Evolutionary conservation across 148 eudicot species (phyloP), one percentile per base, ranked within the genome.

Genomic region (Diospyros lotus): DNA sequence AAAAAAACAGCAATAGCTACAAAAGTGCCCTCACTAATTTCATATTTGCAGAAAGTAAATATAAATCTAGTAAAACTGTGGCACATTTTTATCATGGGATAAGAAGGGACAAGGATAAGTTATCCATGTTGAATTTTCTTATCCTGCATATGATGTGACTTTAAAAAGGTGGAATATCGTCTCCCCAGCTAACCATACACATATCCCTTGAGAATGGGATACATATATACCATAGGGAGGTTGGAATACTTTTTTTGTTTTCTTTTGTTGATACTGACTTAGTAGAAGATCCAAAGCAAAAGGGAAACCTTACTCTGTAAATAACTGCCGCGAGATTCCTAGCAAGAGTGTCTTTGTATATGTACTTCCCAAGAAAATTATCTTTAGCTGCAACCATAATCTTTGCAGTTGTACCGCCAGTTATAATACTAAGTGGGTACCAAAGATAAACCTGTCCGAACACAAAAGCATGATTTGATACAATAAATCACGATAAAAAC

Each of bases 341-440:
- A 15, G 93, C 87, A 55, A 95, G 82, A 52, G 97, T 92, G 69
- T 95, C 97, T 79, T 95, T 92, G 87, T 95, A 95, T 11, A 95
- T 92, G 77, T 95, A 95, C 74, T 95, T 95, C 38, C 98, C 98
- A 43, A 92, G 77, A 64, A 95, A 88, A 78, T 90, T 95, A 77
- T 95, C 94, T 83, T 95, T 95, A 38, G 97, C 98, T 62, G 98
- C 96, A 64, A 95, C 92, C 96, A 95, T 89, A 66, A 95, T 92
- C 80, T 95, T 95, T n/a, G 98, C 98, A 10, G 98, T 95, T 48
- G 98, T 92, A 13, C 98, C 98, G 52, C 97, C 98, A 50, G 92
- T 81, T 60, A 95, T 77, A 41, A 95, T 80, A 80, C 84, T 95
- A 50, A 95, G 88, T 7, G 98, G 98, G 67, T 89, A 92, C 97